Evolutionary conservation across 2,329 filamentous ascomycete genomes (phyloP), one percentile per base, ranked within the genome.

Genomic region (Pseudogymnoascus sp.): DNA sequence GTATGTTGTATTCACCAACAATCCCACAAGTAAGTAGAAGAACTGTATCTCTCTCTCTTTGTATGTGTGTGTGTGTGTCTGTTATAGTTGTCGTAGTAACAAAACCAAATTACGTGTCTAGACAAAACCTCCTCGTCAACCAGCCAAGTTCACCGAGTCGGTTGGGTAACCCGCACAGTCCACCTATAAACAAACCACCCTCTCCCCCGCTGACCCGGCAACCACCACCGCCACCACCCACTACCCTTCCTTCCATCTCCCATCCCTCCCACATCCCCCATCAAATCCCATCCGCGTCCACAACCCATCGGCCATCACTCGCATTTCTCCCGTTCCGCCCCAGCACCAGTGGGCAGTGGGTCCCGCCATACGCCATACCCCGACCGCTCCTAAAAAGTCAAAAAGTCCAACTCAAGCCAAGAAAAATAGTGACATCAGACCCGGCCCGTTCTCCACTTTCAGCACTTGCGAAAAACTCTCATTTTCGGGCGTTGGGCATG

Each of bases 181-280:
- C 53, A 59, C 53, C 53, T 7, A n/a, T 59, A 59, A 59, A 59
- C 53, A 59, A 59, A 59, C 28, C n/a, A 5, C 5, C 28, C 53
- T 5, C 23, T n/a, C 21, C 11, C 14, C 28, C 53, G 53, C 53
- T 59, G 53, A 33, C 53, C 53, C 12, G 53, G 28, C 53, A 59
- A 59, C 42, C 42, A 47, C 6, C 38, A n/a, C 38, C 38, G 2
- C 28, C 28, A 31, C 28, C 6, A 31, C 38, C n/a, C n/a, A n/a
- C n/a, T n/a, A n/a, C n/a, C n/a, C n/a, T n/a, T n/a, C n/a, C n/a
- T 21, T 8, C n/a, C n/a, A 12, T 14, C 5, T n/a, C 37, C 16
- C 21, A 21, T 21, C 16, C 16, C 38, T 1, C 3, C 16, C 5
- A n/a, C 37, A 40, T 40, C 38, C 28, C 28, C 28, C 28, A 31